phyloP scores from a whole-genome alignment of 2,329 filamentous ascomycete species.

The Pyricularia sp. region DNA sequence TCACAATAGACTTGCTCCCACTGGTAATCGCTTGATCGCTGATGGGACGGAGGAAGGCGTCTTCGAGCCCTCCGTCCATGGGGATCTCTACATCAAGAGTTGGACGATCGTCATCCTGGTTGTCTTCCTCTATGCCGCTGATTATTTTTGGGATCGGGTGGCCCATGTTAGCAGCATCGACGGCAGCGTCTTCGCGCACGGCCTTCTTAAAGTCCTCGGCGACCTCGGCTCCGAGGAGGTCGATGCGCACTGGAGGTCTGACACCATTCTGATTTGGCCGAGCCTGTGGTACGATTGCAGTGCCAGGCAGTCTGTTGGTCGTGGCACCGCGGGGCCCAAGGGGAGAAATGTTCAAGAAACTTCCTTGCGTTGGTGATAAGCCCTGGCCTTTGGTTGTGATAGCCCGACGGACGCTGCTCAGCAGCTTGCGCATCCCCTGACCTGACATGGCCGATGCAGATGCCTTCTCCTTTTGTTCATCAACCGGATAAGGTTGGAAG shows the following conservation, averaged over 20 bases:
- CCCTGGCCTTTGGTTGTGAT: conserved; percentile 52
- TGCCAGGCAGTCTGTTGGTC: conserved; percentile 49
- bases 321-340: conserved; percentile 43
- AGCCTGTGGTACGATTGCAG: conserved; percentile 49
- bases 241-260: conserved; percentile 58
- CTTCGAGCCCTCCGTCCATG: neutral
- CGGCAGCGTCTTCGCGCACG: conserved; percentile 54
- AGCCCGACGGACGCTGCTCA: conserved; percentile 78
- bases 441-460: conserved; percentile 50
- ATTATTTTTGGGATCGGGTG: conserved; percentile 12
- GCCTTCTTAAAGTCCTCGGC: conserved; percentile 72
- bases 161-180: conserved; percentile 24
- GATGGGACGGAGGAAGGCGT: conserved; percentile 25
- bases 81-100: neutral
- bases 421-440: conserved; percentile 74
- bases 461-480: conserved; percentile 31
- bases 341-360: conserved; percentile 37
- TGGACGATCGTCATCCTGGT: neutral
- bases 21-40: conserved; percentile 56
- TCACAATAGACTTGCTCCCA: conserved; percentile 85
- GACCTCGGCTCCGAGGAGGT: conserved; percentile 70
- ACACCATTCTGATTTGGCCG: conserved; percentile 31
- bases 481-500: conserved; percentile 30
- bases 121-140: neutral
- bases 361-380: conserved; percentile 33